Evolutionary conservation across 257 asterid species (phyloP), one percentile per base, ranked within the genome.

Genomic region (Lycium barbarum): DNA sequence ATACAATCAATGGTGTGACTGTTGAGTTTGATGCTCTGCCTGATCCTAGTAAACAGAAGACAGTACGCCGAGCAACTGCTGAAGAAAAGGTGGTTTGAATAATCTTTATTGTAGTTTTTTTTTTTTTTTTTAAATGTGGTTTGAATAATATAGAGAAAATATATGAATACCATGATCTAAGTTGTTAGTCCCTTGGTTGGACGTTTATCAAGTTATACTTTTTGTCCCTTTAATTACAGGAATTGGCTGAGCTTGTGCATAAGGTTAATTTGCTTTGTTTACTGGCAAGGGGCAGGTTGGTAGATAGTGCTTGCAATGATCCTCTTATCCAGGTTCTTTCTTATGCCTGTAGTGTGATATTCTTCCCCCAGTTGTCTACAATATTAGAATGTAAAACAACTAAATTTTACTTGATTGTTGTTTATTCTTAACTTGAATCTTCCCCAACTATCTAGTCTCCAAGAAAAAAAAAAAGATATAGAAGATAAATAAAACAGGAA

Each of bases 191-290:
- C 66, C 35, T 70, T 9, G 18, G 18, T 68, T n/a, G 80, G 1
- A 68, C 11, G 35, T 83, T 22, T 26, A 26, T 78, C 81, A 43
- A 55, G 8, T 43, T 38, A 71, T 70, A 63, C 9, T 85, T 76
- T 80, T 0, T 84, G 76, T 74, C 86, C 38, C 74, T 53, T 63
- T 85, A 83, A 82, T 85, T 59, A 76, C 94, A 95, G 98, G 98
- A 95, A 90, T 86, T 91, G 61, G 94, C 98, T 40, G 98, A 95
- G 93, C 87, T 91, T 80, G 92, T 94, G 86, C 99, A 95, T 90
- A 95, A 94, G 92, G 93, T 86, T 89, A 95, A 97, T 90, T 91
- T 97, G 91, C 96, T 97, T 85, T 97, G 99, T 90, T 92, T 97
- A 83, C 87, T 95, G 57, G 98, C 98, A 84, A 92, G 99, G 88